A percentile compares a stretch with the other conserved stretches of the same genome.
Evolutionary conservation across 2,329 filamentous ascomycete species (phyloP).

Genomic region (Botrytis fabae): DNA sequence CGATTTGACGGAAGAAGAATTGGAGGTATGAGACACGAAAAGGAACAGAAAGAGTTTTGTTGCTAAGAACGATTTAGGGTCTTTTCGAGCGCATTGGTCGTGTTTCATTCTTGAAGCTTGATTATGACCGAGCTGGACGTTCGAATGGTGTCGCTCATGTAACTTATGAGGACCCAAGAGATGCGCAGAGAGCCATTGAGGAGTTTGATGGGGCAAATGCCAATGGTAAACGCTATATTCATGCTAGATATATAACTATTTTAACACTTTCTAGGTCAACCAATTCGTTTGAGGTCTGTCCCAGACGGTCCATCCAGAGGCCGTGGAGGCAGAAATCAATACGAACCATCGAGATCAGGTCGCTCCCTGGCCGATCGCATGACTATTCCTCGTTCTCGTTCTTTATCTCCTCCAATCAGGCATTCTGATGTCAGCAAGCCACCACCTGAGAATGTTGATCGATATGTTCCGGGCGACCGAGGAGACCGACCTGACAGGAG

Average conservation of each 20-base stretch:
- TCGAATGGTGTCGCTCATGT: slow-evolving; percentile 84
- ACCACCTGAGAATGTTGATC: slow-evolving; percentile 40
- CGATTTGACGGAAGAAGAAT: slow-evolving; percentile 80
- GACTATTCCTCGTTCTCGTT: slow-evolving; percentile 62
- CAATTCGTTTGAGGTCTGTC: slow-evolving; percentile 72
- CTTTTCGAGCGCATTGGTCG: slow-evolving; percentile 78
- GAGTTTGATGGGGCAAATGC: slow-evolving; percentile 91
- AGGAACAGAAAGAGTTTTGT: neutral
- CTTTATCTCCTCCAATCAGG: slow-evolving; percentile 50
- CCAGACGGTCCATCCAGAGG: slow-evolving; percentile 48
- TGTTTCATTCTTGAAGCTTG: slow-evolving; percentile 65
- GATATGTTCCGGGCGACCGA: slow-evolving; percentile 42
- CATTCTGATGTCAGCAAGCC: slow-evolving; percentile 41
- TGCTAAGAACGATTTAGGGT: slow-evolving; percentile 54
- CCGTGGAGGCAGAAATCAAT: slow-evolving; percentile 52
- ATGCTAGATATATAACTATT: neutral
- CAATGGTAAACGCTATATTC: slow-evolving; percentile 56
- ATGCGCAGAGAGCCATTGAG: slow-evolving; percentile 72
- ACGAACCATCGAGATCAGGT: slow-evolving; percentile 56
- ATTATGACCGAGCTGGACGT: slow-evolving; percentile 85
- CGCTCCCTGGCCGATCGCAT: slow-evolving; percentile 62
- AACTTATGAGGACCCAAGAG: slow-evolving; percentile 69
- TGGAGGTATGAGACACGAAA: slow-evolving; percentile 59
- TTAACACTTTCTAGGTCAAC: slow-evolving; percentile 59
- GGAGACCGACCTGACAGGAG: slow-evolving; percentile 9